Percentiles rank a stretch among this genome's conserved stretches.
These are phyloP conservation scores for Coemansia sp. DNA, from an alignment of 192 early-diverging fungal genomes.

Conservation along the genomic window DNA sequence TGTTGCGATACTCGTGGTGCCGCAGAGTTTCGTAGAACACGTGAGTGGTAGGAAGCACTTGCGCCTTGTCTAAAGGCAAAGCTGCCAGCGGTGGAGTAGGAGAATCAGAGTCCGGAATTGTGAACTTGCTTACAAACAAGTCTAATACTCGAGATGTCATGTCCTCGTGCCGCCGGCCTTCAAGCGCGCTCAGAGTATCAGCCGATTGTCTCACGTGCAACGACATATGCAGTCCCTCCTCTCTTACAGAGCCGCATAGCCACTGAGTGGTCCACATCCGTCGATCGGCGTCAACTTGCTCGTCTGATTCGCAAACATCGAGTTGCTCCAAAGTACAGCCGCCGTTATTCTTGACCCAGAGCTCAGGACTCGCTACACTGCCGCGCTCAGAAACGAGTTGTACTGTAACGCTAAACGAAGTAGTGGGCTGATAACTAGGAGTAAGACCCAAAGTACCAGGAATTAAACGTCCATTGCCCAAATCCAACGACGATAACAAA, in stretches of 20 bases:
- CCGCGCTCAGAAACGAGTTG: background rate
- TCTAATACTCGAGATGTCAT: background rate
- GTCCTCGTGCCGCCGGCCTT: conserved; percentile 2
- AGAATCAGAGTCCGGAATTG: background rate
- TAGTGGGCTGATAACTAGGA: conserved; percentile 18
- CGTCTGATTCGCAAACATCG: background rate
- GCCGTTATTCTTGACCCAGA: background rate
- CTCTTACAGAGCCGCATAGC: background rate
- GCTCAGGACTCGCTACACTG: background rate
- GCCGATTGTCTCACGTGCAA: background rate
- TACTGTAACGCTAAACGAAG: background rate
- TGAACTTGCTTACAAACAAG: background rate
- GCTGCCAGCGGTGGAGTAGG: background rate
- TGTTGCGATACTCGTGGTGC: conserved; percentile 14
- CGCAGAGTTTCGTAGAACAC: conserved; percentile 36
- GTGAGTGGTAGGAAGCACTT: conserved; percentile 6
- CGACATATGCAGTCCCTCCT: conserved; percentile 7
- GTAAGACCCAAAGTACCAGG: conserved; percentile 20
- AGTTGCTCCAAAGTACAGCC: background rate
- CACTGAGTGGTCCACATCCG: background rate
- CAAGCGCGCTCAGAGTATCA: conserved; percentile 11
- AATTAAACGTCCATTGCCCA: conserved; percentile 11
- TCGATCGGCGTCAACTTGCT: background rate
- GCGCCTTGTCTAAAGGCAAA: background rate
- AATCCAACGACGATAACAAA: conserved; percentile 10